Evolutionary conservation across 805 yeast species (phyloP).

Genomic region (Diddensiella santjacobensis): DNA sequence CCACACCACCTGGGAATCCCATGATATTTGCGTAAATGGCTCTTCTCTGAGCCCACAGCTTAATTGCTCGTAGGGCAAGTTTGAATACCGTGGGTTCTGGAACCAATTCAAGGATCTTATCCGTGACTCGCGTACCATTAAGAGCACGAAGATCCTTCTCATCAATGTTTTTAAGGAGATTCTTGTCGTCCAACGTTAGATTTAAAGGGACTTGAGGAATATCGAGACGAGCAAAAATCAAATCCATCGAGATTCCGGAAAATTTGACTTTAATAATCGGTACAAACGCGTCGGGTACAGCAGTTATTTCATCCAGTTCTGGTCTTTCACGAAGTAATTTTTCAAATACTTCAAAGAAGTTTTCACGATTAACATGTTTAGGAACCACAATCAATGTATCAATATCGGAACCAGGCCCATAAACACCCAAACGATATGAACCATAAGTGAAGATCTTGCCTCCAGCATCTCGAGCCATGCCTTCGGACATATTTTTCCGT

Average conservation of each 20-base stretch:
- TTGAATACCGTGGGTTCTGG: conserved; percentile 92
- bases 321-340: conserved; percentile 63
- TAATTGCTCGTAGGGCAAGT: conserved; percentile 87
- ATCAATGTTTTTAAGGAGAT: conserved; percentile 78
- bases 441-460: conserved; percentile 97
- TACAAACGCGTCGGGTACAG: conserved; percentile 97
- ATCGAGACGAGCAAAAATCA: conserved; percentile 79
- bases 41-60: conserved; percentile 94
- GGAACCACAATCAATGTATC: conserved; percentile 97
- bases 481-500: conserved; percentile 88
- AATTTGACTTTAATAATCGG: conserved; percentile 90
- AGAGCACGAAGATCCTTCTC: conserved; percentile 86
- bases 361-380: conserved; percentile 86
- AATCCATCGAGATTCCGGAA: conserved; percentile 88
- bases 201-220: conserved; percentile 76
- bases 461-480: conserved; percentile 96
- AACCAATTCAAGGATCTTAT: conserved; percentile 81
- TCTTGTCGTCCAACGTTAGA: conserved; percentile 77
- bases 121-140: conserved; percentile 97
- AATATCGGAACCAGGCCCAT: conserved; percentile 97
- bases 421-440: conserved; percentile 89
- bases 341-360: conserved; percentile 80
- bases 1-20: conserved; percentile 99
- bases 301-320: conserved; percentile 84
- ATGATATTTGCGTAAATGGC: conserved; percentile 92